Evolutionary conservation across 2,329 filamentous ascomycete genomes (phyloP).

Genomic region (Trichoderma asperellum): DNA sequence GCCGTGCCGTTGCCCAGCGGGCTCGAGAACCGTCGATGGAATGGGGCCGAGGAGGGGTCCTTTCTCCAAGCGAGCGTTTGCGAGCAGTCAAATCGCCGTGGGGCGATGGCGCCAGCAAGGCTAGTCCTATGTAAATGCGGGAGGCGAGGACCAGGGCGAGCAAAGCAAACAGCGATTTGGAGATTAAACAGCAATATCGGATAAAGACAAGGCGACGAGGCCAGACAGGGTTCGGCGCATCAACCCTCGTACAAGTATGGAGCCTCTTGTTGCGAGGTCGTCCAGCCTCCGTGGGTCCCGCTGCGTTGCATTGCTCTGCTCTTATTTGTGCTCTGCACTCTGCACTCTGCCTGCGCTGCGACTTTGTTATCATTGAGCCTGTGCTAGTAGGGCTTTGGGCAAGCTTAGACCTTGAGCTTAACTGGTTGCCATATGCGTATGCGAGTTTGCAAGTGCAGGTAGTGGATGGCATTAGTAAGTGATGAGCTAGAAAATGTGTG

Average conservation of each 20-base stretch:
- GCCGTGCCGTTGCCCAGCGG: neutral
- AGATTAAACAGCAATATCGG: conserved; percentile 13
- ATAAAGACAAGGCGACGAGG: neutral
- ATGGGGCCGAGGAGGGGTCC: conserved; percentile 3
- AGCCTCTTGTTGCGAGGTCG: neutral
- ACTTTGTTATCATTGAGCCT: conserved; percentile 20
- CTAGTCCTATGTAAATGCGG: conserved; percentile 18
- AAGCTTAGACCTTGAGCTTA: neutral
- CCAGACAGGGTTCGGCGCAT: conserved; percentile 14
- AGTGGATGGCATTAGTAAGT: neutral
- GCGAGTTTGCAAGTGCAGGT: neutral
- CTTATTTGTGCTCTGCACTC: neutral
- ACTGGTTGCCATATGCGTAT: neutral
- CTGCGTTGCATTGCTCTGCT: conserved; percentile 5
- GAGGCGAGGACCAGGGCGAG: conserved; percentile 23
- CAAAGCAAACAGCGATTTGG: conserved; percentile 21
- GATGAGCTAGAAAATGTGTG: neutral
- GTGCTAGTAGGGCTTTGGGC: neutral
- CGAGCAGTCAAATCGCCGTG: conserved; percentile 23
- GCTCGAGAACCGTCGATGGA: conserved; percentile 24
- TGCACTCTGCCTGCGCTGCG: conserved; percentile 20
- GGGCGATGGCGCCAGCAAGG: conserved; percentile 21
- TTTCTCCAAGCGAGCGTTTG: conserved; percentile 25
- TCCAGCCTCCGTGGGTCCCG: neutral
- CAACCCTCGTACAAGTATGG: conserved; percentile 2